A percentile compares a stretch with the other conserved stretches of the same genome.
Conservation (phyloP, 2,329 filamentous ascomycete genomes). For the Endoconidiophora laricicola region DNA sequence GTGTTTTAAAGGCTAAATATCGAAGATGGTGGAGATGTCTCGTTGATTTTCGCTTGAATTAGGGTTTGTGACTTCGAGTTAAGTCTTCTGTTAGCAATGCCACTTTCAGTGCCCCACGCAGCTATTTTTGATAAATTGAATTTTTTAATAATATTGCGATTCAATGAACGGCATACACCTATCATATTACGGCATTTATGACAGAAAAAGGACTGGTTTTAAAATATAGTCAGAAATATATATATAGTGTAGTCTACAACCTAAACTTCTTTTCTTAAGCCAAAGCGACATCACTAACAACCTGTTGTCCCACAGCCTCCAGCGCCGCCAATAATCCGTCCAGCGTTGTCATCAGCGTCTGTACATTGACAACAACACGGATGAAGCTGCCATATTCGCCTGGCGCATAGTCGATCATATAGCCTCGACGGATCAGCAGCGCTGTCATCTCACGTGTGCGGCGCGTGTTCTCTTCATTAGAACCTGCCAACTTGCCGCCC, state of each 20-base stretch:
- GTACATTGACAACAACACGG: constrained; percentile 41
- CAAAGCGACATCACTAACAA: not conserved
- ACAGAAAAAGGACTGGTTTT: not conserved
- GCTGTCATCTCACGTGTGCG: constrained; percentile 32
- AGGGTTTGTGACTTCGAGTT: no score
- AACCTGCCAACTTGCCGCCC: constrained; percentile 15
- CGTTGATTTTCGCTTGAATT: no score
- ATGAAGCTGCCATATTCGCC: constrained; percentile 39
- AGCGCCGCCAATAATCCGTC: constrained; percentile 37
- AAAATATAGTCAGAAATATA: not conserved
- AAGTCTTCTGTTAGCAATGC: no score
- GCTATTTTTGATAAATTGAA: no score
- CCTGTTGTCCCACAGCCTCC: constrained; percentile 26
- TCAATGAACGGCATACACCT: no score
- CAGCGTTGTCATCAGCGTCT: constrained; percentile 35
- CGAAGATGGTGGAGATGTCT: no score
- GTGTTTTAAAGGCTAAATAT: no score
- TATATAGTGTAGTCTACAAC: not conserved
- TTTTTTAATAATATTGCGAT: no score
- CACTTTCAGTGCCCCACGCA: no score
- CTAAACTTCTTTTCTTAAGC: not conserved
- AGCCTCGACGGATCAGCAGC: constrained; percentile 32
- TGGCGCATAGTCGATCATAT: constrained; percentile 46
- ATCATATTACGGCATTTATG: no score
- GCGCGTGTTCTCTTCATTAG: constrained; percentile 31